Base-by-base conservation (phyloP, 2,329 filamentous ascomycete species). In the Aspergillus sp. region DNA sequence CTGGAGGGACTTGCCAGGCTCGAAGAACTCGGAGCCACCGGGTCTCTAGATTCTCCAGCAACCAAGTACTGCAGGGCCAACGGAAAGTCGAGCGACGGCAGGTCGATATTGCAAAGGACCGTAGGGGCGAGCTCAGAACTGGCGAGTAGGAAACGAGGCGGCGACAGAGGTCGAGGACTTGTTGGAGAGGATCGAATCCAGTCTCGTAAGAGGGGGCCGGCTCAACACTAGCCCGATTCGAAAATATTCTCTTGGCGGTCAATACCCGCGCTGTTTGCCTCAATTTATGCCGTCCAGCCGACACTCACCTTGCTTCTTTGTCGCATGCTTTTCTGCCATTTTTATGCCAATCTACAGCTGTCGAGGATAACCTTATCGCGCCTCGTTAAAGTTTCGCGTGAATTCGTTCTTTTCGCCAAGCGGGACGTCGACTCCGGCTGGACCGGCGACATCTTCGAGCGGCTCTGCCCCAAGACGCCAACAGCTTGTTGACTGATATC, bases 21-120 rank as follows among this genome's bases (percentile, higher is more conserved):
- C 64, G 68, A 63, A 71, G 71, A 72, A 72, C 69, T 71, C 70
- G 70, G 71, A 69, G 69, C 68, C 64, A 66, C 63, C 60, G 64
- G 60, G 64, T 62, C 62, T 58, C 60, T 54, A 57, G 62, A 64
- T 62, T 62, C 64, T 69, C 63, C 54, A 65, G 64, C 68, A 66
- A 70, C 68, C 67, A 63, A 69, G 69, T 67, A 64, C 66, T 64
- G 66, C 64, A 68, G 60, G 62, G 61, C 63, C 62, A 61, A 54
- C 28, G 49, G 62, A 54, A 59, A 61, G n/a, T 31, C 46, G 51
- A 52, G 23, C 48, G 41, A 53, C 34, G 57, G 49, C 30, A 56
- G 54, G 53, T 34, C 23, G 45, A 15, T 49, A 52, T 51, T 38
- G 55, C 23, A 22, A 23, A 45, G 19, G 7, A 22, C 28, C 25